Conservation (phyloP, 805 yeast genomes). For the Komagataella populi region DNA sequence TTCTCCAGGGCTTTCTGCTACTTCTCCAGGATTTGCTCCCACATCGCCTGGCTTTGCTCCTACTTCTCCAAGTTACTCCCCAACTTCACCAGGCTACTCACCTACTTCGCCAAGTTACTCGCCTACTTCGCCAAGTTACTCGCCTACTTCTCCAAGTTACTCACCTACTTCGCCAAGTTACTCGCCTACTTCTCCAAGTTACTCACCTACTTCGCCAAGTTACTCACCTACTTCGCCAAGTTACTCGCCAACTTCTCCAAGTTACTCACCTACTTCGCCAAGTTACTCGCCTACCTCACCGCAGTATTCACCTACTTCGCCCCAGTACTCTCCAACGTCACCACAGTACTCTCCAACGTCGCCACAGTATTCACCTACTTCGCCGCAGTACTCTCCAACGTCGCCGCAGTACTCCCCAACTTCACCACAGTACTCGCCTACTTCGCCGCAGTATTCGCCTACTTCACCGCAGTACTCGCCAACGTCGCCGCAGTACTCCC, state of each 20-base stretch:
- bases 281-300: constrained; percentile 52
- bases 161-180: constrained; percentile 40
- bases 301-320: constrained; percentile 60
- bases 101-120: constrained; percentile 34
- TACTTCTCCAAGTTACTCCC: constrained; percentile 32
- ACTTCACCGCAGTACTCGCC: constrained; percentile 50
- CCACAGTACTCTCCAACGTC: constrained; percentile 62
- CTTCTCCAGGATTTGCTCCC: constrained; percentile 43
- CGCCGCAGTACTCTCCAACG: constrained; percentile 67
- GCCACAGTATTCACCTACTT: constrained; percentile 68
- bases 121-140: constrained; percentile 48
- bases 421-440: constrained; percentile 62
- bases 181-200: constrained; percentile 32
- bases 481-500: constrained; percentile 57
- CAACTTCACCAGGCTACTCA: constrained; percentile 42
- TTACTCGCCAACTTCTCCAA: constrained; percentile 51
- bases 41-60: constrained; percentile 39
- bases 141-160: constrained; percentile 38
- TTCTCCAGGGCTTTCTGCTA: constrained; percentile 22
- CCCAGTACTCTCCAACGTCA: constrained; percentile 56
- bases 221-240: constrained; percentile 39
- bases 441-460: constrained; percentile 71
- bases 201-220: constrained; percentile 34
- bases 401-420: constrained; percentile 56
- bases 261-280: constrained; percentile 68